Conservation (phyloP, 1,284 basidiomycete species). For the Apiotrichum brassicae region DNA sequence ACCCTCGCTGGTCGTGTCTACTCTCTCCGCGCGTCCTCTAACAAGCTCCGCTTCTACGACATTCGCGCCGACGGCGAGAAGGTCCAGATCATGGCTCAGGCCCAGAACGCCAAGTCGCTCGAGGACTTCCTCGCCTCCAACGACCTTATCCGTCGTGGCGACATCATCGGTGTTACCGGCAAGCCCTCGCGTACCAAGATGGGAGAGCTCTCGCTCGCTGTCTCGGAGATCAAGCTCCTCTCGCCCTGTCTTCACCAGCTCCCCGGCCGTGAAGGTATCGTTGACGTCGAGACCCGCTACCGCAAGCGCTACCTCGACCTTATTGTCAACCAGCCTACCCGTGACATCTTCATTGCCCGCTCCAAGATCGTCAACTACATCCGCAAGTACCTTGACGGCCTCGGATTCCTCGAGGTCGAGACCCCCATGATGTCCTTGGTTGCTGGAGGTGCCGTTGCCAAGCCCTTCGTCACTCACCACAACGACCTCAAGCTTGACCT, state of each 20-base stretch:
- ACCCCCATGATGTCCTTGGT: slow-evolving; percentile 98
- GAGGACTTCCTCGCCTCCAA: slow-evolving; percentile 69
- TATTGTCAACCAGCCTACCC: slow-evolving; percentile 87
- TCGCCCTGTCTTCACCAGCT: slow-evolving; percentile 95
- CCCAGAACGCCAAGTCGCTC: slow-evolving; percentile 63
- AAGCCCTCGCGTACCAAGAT: slow-evolving; percentile 87
- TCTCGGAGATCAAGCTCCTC: slow-evolving; percentile 76
- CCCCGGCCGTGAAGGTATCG: slow-evolving; percentile 73
- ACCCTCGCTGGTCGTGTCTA: slow-evolving; percentile 84
- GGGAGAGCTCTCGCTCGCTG: slow-evolving; percentile 89
- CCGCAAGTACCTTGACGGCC: slow-evolving; percentile 80
- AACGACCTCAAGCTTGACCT: slow-evolving; percentile 96
- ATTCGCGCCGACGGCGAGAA: slow-evolving; percentile 86
- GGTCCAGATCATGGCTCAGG: slow-evolving; percentile 91
- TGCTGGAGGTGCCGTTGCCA: slow-evolving; percentile 95
- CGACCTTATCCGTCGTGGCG: slow-evolving; percentile 86
- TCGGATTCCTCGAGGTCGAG: slow-evolving; percentile 98
- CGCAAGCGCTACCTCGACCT: slow-evolving; percentile 98
- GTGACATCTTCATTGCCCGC: slow-evolving; percentile 86
- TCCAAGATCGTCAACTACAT: slow-evolving; percentile 84
- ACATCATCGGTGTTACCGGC: slow-evolving; percentile 90
- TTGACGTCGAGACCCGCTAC: slow-evolving; percentile 95
- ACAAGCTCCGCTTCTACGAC: slow-evolving; percentile 93
- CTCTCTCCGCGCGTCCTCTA: slow-evolving; percentile 74
- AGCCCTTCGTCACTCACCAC: slow-evolving; percentile 98